Evolutionary conservation across 1,139 yeast genomes (phyloP), one percentile per base, ranked within the genome.

Genomic region (Pichia sp.): DNA sequence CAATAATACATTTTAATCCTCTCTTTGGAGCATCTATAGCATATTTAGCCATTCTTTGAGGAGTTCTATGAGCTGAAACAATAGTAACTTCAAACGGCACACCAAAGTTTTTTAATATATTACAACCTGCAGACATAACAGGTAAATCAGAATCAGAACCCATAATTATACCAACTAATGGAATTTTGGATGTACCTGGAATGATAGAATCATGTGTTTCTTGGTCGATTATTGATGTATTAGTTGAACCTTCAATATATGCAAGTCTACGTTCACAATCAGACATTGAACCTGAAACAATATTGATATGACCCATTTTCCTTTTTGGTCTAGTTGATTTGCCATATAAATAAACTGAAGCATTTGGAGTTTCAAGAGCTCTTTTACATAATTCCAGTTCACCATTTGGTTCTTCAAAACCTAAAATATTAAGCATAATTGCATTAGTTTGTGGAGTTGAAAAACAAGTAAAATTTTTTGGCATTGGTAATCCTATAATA

Each of bases 61-160:
- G 98, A 1, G 98, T 94, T 64, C 99, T 80, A 64, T 92, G 99
- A 3, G 99, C 99, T 49, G 96, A 86, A n/a, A 92, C 97, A 56
- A 92, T 92, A 25, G 96, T 87, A 48, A 90, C 81, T 66, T 92
- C 98, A 59, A 87, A 92, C 35, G 97, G 97, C 27, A 92, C 90
- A 23, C 81, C 87, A 63, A 92, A 92, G 55, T 83, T 72, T 58
- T 82, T 79, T 57, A 92, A 71, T 42, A 90, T 82, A 53, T 82
- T 78, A 51, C 97, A 95, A 31, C 96, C 98, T 20, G 80, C 80
- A 16, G 95, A 73, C 98, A 92, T 92, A 4, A 90, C 97, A 3
- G 96, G 96, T 46, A 94, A 73, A 61, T 92, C 99, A 0, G 97
- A 89, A 63, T 94, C 98, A 0, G 97, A 89, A 5, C 99, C 99